Base-by-base conservation (phyloP, 1,284 basidiomycete species). In the Sporisorium reilianum region DNA sequence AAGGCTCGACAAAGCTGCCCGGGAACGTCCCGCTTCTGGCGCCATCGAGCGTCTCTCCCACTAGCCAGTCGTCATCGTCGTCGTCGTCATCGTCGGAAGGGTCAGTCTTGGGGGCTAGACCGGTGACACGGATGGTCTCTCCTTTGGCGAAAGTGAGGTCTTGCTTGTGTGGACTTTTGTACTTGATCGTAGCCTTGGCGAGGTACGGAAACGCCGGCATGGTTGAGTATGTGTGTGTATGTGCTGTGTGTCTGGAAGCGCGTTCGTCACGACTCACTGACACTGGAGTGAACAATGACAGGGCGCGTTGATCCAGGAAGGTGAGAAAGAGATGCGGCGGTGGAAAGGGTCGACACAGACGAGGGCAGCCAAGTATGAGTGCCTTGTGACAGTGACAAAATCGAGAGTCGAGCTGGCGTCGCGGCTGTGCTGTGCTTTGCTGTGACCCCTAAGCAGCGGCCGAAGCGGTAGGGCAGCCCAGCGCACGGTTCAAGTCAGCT, bases 31-130 rank as follows among this genome's bases (percentile, higher is more conserved):
- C 85, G 40, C 78, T 76, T 10, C 72, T 61, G 6, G 52, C 61
- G 5, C 81, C 80, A 32, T 80, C 82, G 2, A 76, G 57, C 40
- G 70, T 74, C 60, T 79, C 79, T 28, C 85, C 85, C n/a, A 83
- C 61, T 26, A 85, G 74, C 85, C 85, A 86, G 42, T 81, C 80
- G 16, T 84, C 85, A 5, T 85, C 83, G 26, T 85, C 84, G 26
- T 86, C 85, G 20, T 82, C 81, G 6, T 80, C 81, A 9, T 80
- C 78, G 14, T 75, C 72, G 10, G 78, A 78, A 12, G 74, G 77
- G 4, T 70, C 64, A 14, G 61, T 60, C 55, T 75, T 78, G 28
- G 78, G 77, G 0, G 82, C 85, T 0, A 67, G 18, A 7, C 62
- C 75, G 6, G 74, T 64, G 41, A 86, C 85, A 16, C 79, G 78